phyloP scores from a whole-genome alignment of 2,329 filamentous ascomycete species.

The Thielaviopsis musarum region DNA sequence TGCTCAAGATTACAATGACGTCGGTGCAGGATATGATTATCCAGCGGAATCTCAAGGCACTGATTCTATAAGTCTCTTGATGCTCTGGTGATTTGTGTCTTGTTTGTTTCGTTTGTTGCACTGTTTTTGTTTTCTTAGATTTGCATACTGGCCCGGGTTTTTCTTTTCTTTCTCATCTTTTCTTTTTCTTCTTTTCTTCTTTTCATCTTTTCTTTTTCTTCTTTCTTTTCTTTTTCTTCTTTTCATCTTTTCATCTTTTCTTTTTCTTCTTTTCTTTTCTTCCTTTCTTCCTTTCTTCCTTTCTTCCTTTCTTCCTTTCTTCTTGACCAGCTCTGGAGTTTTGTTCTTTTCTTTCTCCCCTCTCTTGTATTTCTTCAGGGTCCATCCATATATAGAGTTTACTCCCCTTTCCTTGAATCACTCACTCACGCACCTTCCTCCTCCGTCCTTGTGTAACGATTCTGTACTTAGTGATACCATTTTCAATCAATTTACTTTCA shows the following conservation, averaged over 20 bases:
- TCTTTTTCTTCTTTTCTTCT: neutral
- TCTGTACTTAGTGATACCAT: neutral
- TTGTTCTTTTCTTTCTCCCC: neutral
- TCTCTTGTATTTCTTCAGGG: neutral
- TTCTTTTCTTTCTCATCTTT: neutral
- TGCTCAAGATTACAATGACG: conserved; percentile 73
- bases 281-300: neutral
- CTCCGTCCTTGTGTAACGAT: neutral
- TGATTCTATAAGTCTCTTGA: conserved; percentile 42
- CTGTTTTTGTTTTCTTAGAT: neutral
- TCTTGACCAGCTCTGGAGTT: neutral
- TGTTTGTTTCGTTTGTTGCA: neutral
- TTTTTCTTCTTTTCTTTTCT: neutral
- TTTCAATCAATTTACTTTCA: neutral
- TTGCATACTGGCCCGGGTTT: neutral
- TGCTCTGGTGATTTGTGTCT: neutral
- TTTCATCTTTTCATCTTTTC: neutral
- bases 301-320: neutral
- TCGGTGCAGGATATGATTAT: conserved; percentile 81
- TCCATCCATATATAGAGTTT: neutral
- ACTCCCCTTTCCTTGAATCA: neutral
- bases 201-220: neutral
- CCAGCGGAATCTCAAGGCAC: conserved; percentile 63
- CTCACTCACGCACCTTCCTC: neutral
- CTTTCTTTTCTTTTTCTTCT: neutral